Evolutionary conservation across 1,139 yeast species (phyloP).

Genomic region (Yamadazyma taylorii): DNA sequence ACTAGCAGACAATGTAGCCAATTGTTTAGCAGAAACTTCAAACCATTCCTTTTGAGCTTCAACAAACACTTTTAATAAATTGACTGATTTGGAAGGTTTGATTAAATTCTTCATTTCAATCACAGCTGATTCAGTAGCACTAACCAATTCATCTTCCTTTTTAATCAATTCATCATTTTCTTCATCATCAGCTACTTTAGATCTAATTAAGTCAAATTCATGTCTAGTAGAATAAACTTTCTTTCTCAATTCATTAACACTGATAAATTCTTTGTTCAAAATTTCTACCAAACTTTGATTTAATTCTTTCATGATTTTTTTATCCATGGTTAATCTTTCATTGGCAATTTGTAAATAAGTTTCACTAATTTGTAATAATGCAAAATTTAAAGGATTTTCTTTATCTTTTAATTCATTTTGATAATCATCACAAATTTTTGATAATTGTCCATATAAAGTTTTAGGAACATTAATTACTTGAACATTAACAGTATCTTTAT

Average conservation of each 20-base stretch:
- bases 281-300: constrained; percentile 52
- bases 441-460: constrained; percentile 47
- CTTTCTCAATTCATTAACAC: constrained; percentile 61
- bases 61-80: constrained; percentile 61
- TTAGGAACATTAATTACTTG: constrained; percentile 43
- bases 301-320: constrained; percentile 54
- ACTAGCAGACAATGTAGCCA: constrained; percentile 29
- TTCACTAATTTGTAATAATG: constrained; percentile 56
- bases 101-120: constrained; percentile 71
- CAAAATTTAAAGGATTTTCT: constrained; percentile 50
- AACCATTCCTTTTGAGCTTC: constrained; percentile 69
- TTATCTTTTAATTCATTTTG: constrained; percentile 43
- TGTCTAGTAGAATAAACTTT: constrained; percentile 68
- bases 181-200: constrained; percentile 32
- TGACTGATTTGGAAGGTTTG: constrained; percentile 63
- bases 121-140: constrained; percentile 76
- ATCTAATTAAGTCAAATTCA: constrained; percentile 67
- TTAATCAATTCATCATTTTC: constrained; percentile 58
- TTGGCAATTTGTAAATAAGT: constrained; percentile 60
- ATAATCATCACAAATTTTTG: constrained; percentile 35
- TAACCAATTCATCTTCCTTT: constrained; percentile 75
- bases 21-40: constrained; percentile 44
- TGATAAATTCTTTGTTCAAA: constrained; percentile 58
- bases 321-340: constrained; percentile 66
- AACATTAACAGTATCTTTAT: constrained; percentile 20